Evolutionary conservation across 805 yeast genomes (phyloP).

Genomic region (Zygosaccharomyces kombuchaensis): DNA sequence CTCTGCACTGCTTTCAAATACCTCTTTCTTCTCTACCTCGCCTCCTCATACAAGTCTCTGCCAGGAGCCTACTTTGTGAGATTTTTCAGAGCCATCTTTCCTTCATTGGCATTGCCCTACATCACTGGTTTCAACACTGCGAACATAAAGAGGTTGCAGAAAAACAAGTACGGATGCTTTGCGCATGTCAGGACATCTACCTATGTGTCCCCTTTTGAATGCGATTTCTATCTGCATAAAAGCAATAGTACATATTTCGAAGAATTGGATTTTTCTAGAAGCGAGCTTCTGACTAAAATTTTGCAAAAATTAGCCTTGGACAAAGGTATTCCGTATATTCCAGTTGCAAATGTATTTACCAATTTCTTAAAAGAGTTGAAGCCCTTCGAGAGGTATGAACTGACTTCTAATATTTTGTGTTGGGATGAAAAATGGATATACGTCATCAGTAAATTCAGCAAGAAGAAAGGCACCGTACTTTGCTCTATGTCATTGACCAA

Average conservation of each 20-base stretch:
- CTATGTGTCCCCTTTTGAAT: constrained; percentile 70
- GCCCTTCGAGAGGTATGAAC: constrained; percentile 55
- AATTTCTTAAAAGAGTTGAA: constrained; percentile 68
- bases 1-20: constrained; percentile 13
- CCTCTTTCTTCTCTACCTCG: constrained; percentile 15
- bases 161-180: constrained; percentile 35
- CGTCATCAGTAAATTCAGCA: constrained; percentile 58
- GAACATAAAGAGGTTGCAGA: constrained; percentile 20
- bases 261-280: constrained; percentile 77
- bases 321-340: constrained; percentile 53
- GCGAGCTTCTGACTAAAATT: constrained; percentile 51
- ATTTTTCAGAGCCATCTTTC: constrained; percentile 49
- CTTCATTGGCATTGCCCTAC: constrained; percentile 40
- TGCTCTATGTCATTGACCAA: constrained; percentile 67
- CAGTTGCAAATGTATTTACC: constrained; percentile 69
- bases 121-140: constrained; percentile 22
- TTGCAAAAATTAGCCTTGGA: constrained; percentile 55
- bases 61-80: constrained; percentile 65
- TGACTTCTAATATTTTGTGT: constrained; percentile 59
- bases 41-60: constrained; percentile 49
- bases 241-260: constrained; percentile 78
- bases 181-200: constrained; percentile 42
- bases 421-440: constrained; percentile 91
- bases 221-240: constrained; percentile 85
- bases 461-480: constrained; percentile 35